Percentiles rank a stretch among this genome's conserved stretches.
These are phyloP conservation scores for Malassezia furfur DNA, from an alignment of 1,284 basidiomycete species.

Conservation along the genomic window DNA sequence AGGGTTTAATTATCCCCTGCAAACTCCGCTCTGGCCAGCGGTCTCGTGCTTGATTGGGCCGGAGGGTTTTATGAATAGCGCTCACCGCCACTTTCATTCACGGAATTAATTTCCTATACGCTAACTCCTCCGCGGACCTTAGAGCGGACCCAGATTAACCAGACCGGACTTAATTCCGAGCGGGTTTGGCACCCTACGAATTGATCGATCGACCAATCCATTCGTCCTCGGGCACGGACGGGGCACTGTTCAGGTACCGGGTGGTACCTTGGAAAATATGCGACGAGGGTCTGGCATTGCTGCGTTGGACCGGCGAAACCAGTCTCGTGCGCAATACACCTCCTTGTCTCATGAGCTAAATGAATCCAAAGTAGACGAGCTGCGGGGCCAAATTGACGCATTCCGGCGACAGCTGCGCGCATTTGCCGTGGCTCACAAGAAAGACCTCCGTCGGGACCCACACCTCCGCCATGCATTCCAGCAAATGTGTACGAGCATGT, in stretches of 20 bases:
- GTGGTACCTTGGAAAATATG: conserved; percentile 34
- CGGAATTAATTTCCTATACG: neutral
- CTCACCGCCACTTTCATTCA: neutral
- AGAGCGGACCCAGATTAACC: too few relatives aligned
- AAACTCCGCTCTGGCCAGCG: too few relatives aligned
- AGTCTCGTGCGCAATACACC: conserved; percentile 56
- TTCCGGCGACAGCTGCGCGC: conserved; percentile 71
- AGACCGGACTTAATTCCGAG: neutral
- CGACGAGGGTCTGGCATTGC: conserved; percentile 53
- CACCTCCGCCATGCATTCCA: conserved; percentile 84
- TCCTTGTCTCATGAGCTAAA: conserved; percentile 71
- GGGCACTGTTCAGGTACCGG: too few relatives aligned
- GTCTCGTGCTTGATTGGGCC: too few relatives aligned
- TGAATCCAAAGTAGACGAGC: conserved; percentile 63
- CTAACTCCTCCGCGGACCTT: neutral
- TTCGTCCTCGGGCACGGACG: too few relatives aligned
- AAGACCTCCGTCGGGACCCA: conserved; percentile 73
- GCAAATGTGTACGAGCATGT: conserved; percentile 88
- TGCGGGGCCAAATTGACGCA: conserved; percentile 68
- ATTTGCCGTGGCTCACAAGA: conserved; percentile 74
- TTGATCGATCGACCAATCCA: neutral
- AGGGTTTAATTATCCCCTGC: too few relatives aligned
- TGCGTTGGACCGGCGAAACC: conserved; percentile 50
- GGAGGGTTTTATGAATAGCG: neutral
- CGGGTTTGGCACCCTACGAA: neutral